Percentiles rank a stretch among this genome's conserved stretches.
Evolutionary conservation across 495 filamentous ascomycete species (phyloP).

Genomic region (Apiosordaria backusii): DNA sequence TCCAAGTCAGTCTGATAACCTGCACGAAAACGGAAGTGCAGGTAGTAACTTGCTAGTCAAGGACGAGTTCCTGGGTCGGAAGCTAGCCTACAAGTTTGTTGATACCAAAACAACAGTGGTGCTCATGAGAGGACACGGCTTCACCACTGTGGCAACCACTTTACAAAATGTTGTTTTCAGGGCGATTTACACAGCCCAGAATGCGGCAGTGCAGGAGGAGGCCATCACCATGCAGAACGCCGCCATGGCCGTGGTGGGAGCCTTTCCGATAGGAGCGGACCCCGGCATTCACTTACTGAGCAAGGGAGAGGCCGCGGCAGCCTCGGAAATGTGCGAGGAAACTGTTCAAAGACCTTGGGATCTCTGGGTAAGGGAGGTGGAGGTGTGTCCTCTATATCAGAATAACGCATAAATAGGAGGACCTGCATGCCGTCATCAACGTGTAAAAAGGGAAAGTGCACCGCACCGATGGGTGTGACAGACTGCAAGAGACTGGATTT

Average conservation of each 20-base stretch:
- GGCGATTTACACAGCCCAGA: constrained; percentile 47
- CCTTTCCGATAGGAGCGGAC: background rate
- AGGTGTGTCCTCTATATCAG: constrained; percentile 16
- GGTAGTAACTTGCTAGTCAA: constrained; percentile 44
- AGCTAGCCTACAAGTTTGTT: constrained; percentile 27
- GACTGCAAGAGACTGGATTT: background rate
- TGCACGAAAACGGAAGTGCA: background rate
- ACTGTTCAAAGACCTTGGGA: constrained; percentile 37
- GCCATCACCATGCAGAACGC: constrained; percentile 25
- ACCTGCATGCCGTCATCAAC: background rate
- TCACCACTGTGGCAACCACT: constrained; percentile 36
- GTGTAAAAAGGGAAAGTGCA: background rate
- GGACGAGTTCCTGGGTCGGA: constrained; percentile 29
- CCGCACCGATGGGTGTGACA: background rate
- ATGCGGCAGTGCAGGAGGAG: constrained; percentile 40
- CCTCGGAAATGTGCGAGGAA: constrained; percentile 23
- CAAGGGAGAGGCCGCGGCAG: constrained; percentile 25
- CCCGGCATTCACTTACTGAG: constrained; percentile 27
- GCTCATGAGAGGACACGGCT: constrained; percentile 50
- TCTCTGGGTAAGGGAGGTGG: constrained; percentile 44
- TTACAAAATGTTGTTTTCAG: constrained; percentile 42
- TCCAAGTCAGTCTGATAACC: background rate
- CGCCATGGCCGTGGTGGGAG: constrained; percentile 6
- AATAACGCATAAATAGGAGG: constrained; percentile 1
- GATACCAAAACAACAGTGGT: constrained; percentile 34